Percentiles rank a stretch among this genome's conserved stretches.
These are phyloP conservation scores for Curvularia sp. DNA, from an alignment of 2,329 filamentous ascomycete genomes.

Conservation along the genomic window DNA sequence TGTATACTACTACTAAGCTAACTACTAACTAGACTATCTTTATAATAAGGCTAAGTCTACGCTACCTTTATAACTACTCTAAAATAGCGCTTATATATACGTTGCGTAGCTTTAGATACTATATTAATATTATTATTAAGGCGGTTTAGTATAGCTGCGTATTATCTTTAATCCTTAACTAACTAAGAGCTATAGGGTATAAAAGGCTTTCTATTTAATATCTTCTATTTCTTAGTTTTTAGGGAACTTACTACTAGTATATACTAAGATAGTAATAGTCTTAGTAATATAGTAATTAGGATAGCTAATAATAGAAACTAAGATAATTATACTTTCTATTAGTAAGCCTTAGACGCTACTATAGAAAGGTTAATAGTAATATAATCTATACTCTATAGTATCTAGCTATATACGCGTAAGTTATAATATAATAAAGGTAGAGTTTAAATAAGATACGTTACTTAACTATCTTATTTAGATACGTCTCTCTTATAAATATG, in stretches of 20 bases:
- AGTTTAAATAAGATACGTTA: conserved; percentile 25
- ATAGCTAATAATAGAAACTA: conserved; percentile 29
- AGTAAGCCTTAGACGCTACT: conserved; percentile 18
- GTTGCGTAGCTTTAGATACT: conserved; percentile 68
- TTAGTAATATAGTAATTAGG: conserved; percentile 22
- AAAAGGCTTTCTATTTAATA: conserved; percentile 80
- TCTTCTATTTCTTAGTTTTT: conserved; percentile 83
- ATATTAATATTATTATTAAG: conserved; percentile 82
- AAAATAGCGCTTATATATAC: conserved; percentile 74
- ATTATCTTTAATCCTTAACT: conserved; percentile 77
- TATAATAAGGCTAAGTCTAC: conserved; percentile 44
- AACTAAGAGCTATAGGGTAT: conserved; percentile 80
- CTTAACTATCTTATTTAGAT: conserved; percentile 14
- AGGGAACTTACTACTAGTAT: conserved; percentile 36
- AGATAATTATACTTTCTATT: conserved; percentile 19
- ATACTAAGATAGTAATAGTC: conserved; percentile 31
- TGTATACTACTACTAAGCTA: conserved; percentile 74
- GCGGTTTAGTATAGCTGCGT: conserved; percentile 75
- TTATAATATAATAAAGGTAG: neutral
- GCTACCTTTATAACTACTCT: conserved; percentile 72
- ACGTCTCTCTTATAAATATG: conserved; percentile 4
- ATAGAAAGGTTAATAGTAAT: conserved; percentile 28
- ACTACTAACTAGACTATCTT: conserved; percentile 49
- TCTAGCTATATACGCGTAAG: conserved; percentile 25
- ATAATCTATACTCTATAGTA: conserved; percentile 36